These are phyloP conservation scores for Pseudocercospora fijiensis DNA, from an alignment of 2,329 filamentous ascomycete genomes.

Conservation along the genomic window DNA sequence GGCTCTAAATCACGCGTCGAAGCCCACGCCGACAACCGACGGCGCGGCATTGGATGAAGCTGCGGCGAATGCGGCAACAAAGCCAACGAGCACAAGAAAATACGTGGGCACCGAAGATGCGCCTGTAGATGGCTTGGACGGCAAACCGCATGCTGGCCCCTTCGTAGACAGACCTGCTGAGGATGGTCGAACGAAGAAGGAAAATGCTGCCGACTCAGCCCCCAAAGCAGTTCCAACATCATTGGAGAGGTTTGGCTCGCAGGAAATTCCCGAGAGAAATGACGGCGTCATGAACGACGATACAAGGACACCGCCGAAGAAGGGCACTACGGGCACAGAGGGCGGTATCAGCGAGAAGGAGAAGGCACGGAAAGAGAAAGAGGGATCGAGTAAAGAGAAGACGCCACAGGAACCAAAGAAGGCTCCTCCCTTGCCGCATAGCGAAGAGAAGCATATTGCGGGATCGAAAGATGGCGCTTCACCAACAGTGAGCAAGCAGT, in stretches of 20 bases:
- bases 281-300: constrained; percentile 94
- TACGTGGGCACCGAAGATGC: constrained; percentile 68
- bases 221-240: constrained; percentile 38
- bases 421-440: constrained; percentile 75
- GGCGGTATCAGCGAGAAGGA: constrained; percentile 86
- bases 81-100: constrained; percentile 33
- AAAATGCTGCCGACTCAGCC: constrained; percentile 32
- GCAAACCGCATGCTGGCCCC: constrained; percentile 87
- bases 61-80: constrained; percentile 30
- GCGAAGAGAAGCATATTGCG: constrained; percentile 69
- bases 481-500: constrained; percentile 28
- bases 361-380: constrained; percentile 67
- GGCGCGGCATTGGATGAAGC: constrained; percentile 25
- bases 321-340: constrained; percentile 84
- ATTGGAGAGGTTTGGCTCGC: constrained; percentile 35
- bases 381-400: constrained; percentile 66
- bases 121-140: constrained; percentile 88
- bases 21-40: constrained; percentile 8
- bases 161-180: constrained; percentile 58
- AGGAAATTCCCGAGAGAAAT: constrained; percentile 55
- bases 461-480: constrained; percentile 36
- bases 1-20: constrained; percentile 26
- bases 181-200: constrained; percentile 27
- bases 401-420: constrained; percentile 80
- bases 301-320: constrained; percentile 69